A percentile compares a stretch with the other conserved stretches of the same genome.
phyloP scores from a whole-genome alignment of 2,329 filamentous ascomycete genomes.

The Fusarium equiseti region DNA sequence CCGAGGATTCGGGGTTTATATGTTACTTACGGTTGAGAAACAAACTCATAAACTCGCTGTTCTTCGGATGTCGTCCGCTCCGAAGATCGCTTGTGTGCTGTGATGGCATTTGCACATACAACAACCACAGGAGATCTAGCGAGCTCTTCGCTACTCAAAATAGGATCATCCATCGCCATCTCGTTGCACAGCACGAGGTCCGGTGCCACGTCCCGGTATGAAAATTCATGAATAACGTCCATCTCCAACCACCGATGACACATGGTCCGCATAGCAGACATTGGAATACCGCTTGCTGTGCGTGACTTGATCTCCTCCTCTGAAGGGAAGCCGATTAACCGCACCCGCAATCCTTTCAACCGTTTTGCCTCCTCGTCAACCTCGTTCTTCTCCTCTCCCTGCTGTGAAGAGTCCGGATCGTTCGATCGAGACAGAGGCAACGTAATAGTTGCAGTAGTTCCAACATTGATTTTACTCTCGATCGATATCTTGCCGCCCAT shows the following conservation, averaged over 20 bases:
- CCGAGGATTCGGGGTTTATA: neutral
- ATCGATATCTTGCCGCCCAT: constrained; percentile 71
- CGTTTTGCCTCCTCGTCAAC: constrained; percentile 48
- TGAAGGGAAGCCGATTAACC: constrained; percentile 27
- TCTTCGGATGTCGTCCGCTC: constrained; percentile 31
- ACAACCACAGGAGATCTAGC: constrained; percentile 47
- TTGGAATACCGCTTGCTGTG: constrained; percentile 15
- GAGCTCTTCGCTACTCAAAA: constrained; percentile 13
- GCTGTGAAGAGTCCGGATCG: neutral
- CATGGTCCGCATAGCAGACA: constrained; percentile 34
- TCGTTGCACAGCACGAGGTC: constrained; percentile 49
- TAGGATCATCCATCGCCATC: constrained; percentile 15
- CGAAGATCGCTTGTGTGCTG: constrained; percentile 46
- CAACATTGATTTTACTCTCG: constrained; percentile 56
- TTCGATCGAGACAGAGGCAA: constrained; percentile 45
- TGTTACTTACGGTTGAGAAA: constrained; percentile 54
- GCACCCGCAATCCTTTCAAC: constrained; percentile 49
- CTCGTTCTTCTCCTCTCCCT: constrained; percentile 38
- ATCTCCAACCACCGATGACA: constrained; percentile 42
- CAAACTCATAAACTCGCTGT: constrained; percentile 52
- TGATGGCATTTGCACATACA: constrained; percentile 50
- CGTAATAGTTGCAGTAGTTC: constrained; percentile 53
- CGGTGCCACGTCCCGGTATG: constrained; percentile 23
- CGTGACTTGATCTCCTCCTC: constrained; percentile 7
- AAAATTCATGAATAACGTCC: constrained; percentile 26